Evolutionary conservation across 352 stramenopile species (phyloP).

Genomic region (Phytophthora nicotianae): DNA sequence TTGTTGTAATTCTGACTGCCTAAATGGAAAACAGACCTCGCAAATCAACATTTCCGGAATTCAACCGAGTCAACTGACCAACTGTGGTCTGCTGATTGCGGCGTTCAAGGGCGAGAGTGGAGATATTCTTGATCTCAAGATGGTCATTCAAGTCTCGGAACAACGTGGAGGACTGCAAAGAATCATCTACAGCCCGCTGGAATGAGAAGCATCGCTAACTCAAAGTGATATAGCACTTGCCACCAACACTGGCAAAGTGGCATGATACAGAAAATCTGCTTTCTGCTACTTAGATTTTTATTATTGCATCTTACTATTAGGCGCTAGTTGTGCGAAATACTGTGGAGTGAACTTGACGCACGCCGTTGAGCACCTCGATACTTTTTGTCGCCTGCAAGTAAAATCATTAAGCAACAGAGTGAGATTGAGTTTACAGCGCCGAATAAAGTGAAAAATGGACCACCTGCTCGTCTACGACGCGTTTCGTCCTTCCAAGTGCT

Average conservation of each 20-base stretch:
- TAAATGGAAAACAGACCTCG: conserved; percentile 41
- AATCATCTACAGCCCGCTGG: conserved; percentile 89
- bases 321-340: conserved; percentile 35
- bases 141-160: conserved; percentile 89
- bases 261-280: not conserved
- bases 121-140: conserved; percentile 87
- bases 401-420: not conserved
- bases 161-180: conserved; percentile 72
- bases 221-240: not conserved
- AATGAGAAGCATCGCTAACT: conserved; percentile 47
- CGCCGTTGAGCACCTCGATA: conserved; percentile 46
- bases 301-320: conserved; percentile 4
- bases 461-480: conserved; percentile 70
- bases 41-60: conserved; percentile 79
- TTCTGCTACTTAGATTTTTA: not conserved
- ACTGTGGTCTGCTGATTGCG: conserved; percentile 88
- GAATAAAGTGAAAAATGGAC: not conserved
- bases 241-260: not conserved
- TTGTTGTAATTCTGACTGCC: conserved; percentile 2
- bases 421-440: no score
- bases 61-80: conserved; percentile 83
- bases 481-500: conserved; percentile 60
- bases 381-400: conserved; percentile 40
- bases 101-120: conserved; percentile 74
- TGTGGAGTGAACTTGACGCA: conserved; percentile 41